Conservation (phyloP, 129 eudicot species). For the Gnaphalium uliginosum region DNA sequence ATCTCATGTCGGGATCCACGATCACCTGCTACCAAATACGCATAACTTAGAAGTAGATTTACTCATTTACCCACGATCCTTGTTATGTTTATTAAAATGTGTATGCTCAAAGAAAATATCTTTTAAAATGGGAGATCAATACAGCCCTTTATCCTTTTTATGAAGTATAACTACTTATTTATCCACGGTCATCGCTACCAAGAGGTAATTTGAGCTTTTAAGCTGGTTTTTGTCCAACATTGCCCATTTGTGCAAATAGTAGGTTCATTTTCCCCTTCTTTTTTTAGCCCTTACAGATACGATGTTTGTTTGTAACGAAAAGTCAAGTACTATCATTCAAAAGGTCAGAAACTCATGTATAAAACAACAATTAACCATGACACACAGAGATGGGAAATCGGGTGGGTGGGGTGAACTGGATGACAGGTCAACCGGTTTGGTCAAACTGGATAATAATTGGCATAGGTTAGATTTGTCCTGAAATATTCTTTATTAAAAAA, state of each 20-base stretch:
- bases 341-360: not conserved
- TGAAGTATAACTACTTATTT: not conserved
- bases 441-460: not conserved
- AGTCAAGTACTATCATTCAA: not conserved
- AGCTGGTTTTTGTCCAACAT: not conserved
- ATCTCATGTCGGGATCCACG: slow-evolving; percentile 79
- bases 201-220: not conserved
- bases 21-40: slow-evolving; percentile 41
- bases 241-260: not conserved
- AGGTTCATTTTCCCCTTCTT: not conserved
- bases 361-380: not conserved
- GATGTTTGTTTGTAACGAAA: not conserved
- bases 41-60: not conserved
- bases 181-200: not conserved
- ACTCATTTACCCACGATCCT: not conserved
- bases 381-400: not conserved
- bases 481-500: not conserved
- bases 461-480: not conserved
- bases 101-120: not conserved
- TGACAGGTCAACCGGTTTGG: not conserved
- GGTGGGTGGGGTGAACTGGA: not conserved
- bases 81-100: not conserved
- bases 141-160: not conserved
- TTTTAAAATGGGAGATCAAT: not conserved
- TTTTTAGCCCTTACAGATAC: not conserved